Evolutionary conservation across 345 rosid genomes (phyloP).

Genomic region (Corchorus olitorius): DNA sequence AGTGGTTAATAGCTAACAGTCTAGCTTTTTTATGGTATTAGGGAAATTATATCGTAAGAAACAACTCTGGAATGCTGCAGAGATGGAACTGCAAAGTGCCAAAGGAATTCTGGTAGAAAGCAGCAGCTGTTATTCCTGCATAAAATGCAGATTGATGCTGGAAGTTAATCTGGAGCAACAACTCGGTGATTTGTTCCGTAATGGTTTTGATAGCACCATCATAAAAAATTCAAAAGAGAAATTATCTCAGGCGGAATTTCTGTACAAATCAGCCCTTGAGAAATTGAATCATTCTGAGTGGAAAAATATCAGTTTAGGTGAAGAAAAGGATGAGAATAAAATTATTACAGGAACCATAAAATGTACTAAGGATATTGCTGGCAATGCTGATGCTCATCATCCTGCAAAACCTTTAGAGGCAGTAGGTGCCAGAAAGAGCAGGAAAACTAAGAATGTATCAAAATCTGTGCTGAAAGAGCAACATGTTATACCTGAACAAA

Average conservation of each 20-base stretch:
- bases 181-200: conserved; percentile 69
- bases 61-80: conserved; percentile 61
- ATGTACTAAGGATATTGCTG: conserved; percentile 27
- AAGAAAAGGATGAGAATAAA: conserved; percentile 31
- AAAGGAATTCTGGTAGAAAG: conserved; percentile 48
- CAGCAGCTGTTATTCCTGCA: conserved; percentile 45
- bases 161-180: conserved; percentile 64
- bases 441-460: conserved; percentile 40
- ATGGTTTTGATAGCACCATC: conserved; percentile 28
- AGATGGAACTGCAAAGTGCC: conserved; percentile 66
- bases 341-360: conserved; percentile 16
- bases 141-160: conserved; percentile 64
- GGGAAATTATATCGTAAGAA: conserved; percentile 76
- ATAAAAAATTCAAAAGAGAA: conserved; percentile 37
- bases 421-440: conserved; percentile 45
- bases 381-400: conserved; percentile 15
- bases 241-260: conserved; percentile 57
- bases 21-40: conserved; percentile 27
- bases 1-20: conserved; percentile 9
- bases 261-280: conserved; percentile 61
- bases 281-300: conserved; percentile 59
- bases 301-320: conserved; percentile 51
- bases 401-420: conserved; percentile 20
- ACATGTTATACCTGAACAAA: conserved; percentile 35
- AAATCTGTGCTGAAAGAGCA: conserved; percentile 47